phyloP scores from a whole-genome alignment of 139 green algal genomes.

The Microglena sp. region DNA sequence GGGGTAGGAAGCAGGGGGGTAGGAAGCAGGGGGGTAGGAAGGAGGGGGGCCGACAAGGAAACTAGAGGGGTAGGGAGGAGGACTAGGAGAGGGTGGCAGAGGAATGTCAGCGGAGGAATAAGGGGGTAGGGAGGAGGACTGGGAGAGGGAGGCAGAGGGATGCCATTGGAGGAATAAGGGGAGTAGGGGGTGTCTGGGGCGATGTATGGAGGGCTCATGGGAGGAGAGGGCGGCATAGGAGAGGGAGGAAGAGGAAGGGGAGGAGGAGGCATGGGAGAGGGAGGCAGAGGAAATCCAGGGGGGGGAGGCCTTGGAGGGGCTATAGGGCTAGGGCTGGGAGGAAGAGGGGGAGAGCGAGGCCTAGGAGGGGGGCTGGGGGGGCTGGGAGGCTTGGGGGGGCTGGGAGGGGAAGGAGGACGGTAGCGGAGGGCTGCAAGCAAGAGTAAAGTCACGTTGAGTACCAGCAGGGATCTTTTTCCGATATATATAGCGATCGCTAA shows the following conservation, averaged over 20 bases:
- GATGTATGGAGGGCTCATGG: not conserved
- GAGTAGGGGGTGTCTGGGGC: not conserved
- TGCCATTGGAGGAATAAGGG: not conserved
- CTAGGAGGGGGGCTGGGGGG: not conserved
- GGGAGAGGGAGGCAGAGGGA: not conserved
- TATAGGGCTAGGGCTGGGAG: not conserved
- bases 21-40: not conserved
- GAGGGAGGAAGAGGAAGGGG: not conserved
- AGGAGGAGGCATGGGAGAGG: not conserved
- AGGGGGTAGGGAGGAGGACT: not conserved
- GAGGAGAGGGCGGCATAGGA: not conserved
- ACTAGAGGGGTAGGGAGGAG: not conserved
- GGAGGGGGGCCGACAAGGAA: not conserved
- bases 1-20: no score
- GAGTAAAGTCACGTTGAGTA: no score
- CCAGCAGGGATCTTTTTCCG: no score
- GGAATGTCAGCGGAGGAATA: not conserved
- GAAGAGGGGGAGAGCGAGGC: no score
- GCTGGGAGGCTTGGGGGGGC: not conserved
- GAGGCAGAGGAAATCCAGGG: no score
- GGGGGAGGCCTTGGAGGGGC: not conserved
- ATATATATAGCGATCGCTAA: no score
- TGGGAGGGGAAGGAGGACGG: not conserved
- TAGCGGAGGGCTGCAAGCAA: not conserved
- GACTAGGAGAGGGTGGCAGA: not conserved